Evolutionary conservation across 2,329 filamentous ascomycete genomes (phyloP).

Genomic region (Chrysosporium queenslandicum): DNA sequence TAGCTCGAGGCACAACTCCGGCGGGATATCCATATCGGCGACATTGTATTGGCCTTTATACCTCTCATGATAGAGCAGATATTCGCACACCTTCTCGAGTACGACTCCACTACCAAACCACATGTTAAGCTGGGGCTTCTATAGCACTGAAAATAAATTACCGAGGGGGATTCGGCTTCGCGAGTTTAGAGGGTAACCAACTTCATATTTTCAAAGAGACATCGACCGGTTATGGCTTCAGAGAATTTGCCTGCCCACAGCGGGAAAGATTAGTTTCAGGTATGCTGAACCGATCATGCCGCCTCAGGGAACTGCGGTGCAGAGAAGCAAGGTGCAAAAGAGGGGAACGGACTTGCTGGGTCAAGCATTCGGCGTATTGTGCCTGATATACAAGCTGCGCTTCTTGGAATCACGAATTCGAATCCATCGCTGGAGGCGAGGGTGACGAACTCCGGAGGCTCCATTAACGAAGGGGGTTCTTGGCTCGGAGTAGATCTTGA

Average conservation of each 20-base stretch:
- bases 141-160: not conserved
- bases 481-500: too few species aligned
- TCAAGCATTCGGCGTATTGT: conserved; percentile 56
- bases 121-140: not conserved
- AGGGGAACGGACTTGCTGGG: conserved; percentile 42
- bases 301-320: not conserved
- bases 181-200: conserved; percentile 20
- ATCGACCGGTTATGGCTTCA: conserved; percentile 50
- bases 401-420: conserved; percentile 53
- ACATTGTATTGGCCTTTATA: conserved; percentile 51
- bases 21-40: conserved; percentile 56
- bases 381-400: conserved; percentile 50
- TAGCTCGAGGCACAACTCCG: conserved; percentile 55
- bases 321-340: not conserved
- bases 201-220: conserved; percentile 52
- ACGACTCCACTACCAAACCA: conserved; percentile 45
- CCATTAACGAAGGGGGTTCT: not conserved
- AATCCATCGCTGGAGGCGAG: conserved; percentile 55
- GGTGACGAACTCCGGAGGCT: conserved; percentile 49
- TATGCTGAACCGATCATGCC: not conserved
- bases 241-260: conserved; percentile 45
- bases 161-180: not conserved
- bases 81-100: conserved; percentile 60
- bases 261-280: not conserved
- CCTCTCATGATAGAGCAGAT: conserved; percentile 59